Conservation (phyloP, 192 early-diverging fungal species). For the Rhizophagus clarus region DNA sequence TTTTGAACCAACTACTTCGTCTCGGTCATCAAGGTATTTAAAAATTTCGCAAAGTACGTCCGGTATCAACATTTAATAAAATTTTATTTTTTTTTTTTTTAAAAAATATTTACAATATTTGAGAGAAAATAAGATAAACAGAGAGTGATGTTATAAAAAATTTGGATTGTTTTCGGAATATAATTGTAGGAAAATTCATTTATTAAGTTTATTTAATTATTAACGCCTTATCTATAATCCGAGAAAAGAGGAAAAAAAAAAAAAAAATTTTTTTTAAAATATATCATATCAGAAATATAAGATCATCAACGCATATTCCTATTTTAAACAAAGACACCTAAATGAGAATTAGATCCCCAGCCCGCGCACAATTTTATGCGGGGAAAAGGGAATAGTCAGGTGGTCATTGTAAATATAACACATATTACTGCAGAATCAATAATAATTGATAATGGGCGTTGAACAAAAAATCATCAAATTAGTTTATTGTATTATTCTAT, state of each 20-base stretch:
- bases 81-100: background rate
- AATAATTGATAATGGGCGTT: slow-evolving; percentile 9
- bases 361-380: slow-evolving; percentile 21
- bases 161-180: background rate
- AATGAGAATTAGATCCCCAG: slow-evolving; percentile 23
- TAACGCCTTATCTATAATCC: background rate
- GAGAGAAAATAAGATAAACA: background rate
- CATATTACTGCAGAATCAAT: background rate
- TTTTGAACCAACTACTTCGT: background rate
- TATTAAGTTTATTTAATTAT: background rate
- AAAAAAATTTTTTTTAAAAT: slow-evolving; percentile 10
- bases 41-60: slow-evolving; percentile 9
- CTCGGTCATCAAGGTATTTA: slow-evolving; percentile 11
- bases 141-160: background rate
- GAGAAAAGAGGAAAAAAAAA: background rate
- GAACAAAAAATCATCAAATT: background rate
- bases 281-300: background rate
- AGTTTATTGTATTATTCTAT: background rate
- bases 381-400: slow-evolving; percentile 20
- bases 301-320: slow-evolving; percentile 2
- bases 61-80: slow-evolving; percentile 8
- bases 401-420: slow-evolving; percentile 13
- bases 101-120: background rate
- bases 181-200: background rate
- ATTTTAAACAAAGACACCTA: slow-evolving; percentile 5